Conservation (phyloP, 768 basidiomycete genomes). For the Jaapia argillacea region DNA sequence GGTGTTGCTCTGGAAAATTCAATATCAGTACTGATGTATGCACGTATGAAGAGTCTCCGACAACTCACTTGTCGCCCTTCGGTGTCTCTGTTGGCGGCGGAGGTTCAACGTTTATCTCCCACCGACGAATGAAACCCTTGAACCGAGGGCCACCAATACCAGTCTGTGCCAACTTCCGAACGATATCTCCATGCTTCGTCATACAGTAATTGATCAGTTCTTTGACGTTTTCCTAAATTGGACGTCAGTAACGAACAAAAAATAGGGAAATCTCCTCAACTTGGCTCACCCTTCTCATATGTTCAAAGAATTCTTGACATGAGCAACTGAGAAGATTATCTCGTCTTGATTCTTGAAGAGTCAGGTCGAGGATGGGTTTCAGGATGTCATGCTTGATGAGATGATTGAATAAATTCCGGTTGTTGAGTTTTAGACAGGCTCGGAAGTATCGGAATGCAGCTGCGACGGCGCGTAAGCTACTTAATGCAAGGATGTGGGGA, state of each 20-base stretch:
- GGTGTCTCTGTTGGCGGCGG: conserved; percentile 42
- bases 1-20: conserved; percentile 7
- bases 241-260: conserved; percentile 5
- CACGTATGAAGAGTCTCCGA: conserved; percentile 2
- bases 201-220: conserved; percentile 78
- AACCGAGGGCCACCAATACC: conserved; percentile 60
- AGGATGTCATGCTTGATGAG: conserved; percentile 81
- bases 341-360: conserved; percentile 69
- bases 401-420: conserved; percentile 62
- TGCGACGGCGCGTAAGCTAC: conserved; percentile 20
- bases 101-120: conserved; percentile 90
- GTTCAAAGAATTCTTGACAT: conserved; percentile 93
- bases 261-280: conserved; percentile 1
- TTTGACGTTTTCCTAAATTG: conserved; percentile 82
- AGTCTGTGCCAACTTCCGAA: conserved; percentile 54
- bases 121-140: conserved; percentile 61
- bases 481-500: background rate
- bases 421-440: conserved; percentile 72
- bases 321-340: conserved; percentile 93
- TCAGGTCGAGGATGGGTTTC: conserved; percentile 74
- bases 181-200: conserved; percentile 56
- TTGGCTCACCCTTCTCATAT: conserved; percentile 66
- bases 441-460: conserved; percentile 92
- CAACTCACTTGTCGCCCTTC: conserved; percentile 41
- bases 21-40: conserved; percentile 1